Base-by-base conservation (phyloP, 2,329 filamentous ascomycete genomes). In the Nigrospora sphaerica region DNA sequence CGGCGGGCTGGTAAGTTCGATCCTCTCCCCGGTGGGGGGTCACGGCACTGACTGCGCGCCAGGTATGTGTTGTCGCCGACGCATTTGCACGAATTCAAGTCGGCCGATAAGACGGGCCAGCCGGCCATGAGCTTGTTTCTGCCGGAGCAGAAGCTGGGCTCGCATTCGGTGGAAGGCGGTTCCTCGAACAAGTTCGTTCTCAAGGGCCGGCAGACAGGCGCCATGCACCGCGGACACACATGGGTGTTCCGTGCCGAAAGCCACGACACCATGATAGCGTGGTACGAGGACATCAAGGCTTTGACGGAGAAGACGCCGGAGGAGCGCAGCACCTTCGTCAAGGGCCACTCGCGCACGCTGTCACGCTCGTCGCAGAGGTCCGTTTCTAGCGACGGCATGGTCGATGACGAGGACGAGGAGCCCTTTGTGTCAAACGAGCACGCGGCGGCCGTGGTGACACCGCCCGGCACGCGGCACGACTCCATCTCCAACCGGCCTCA, bases 31-130 rank as follows among this genome's bases (percentile, higher is more conserved):
- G n/a, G 18, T 9, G 9, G 10, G 12, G 28, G n/a, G 17, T 34
- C 36, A 47, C 42, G 42, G n/a, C 34, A 48, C 61, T 62, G 50
- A 62, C 48, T 32, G 41, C 7, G 17, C 32, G 32, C 10, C 56
- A 93, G 88, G 88, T 96, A 96, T 66, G 90, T 97, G 41, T 74
- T 98, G 55, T 95, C 93, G 57, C 88, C 93, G 14, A 97, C 93
- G 46, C 93, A 98, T 68, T 78, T 98, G 18, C 93, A 98, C 70
- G 93, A 98, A 68, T 98, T 97, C 78, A 96, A 95, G 65, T 95
- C 90, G n/a, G 89, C 90, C 54, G 92, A 97, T 68, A 91, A 92
- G 64, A 86, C 80, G 49, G 88, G 93, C 66, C 85, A 87, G 35
- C 93, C 93, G 1, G 81, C 97, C 62, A 96, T 98, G 92, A 97